Evolutionary conservation across 805 yeast genomes (phyloP), one percentile per base, ranked within the genome.

Genomic region (Lipomyces mesembrius): DNA sequence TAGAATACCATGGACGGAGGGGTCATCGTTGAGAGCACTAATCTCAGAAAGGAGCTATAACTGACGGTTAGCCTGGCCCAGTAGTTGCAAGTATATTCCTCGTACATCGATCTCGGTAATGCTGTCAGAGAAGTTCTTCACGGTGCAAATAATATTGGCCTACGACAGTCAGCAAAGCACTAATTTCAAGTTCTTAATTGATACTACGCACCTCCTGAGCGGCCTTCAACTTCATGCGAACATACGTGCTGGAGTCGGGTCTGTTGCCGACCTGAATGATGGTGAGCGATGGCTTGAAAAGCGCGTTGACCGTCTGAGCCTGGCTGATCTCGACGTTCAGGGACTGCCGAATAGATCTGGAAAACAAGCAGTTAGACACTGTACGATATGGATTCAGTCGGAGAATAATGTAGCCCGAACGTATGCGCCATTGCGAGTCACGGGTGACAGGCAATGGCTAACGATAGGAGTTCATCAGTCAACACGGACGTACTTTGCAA

Each of bases 191-290:
- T 7, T 11, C 17, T 52, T 20, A 20, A 55, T n/a, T 14, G 32
- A 29, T 20, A 12, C n/a, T n/a, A 32, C 63, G 9, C 58, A 70
- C 73, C 67, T 91, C 93, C 59, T 84, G 81, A 43, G 97, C 96
- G 14, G 97, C 96, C 81, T 90, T 92, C 72, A 91, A 83, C 79
- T 94, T 94, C 88, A 93, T 91, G 70, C 88, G 86, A 63, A 94
- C 98, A 79, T 94, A 94, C 11, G 97, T 91, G 14, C 91, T 85
- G 2, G 97, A 91, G 77, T 94, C 99, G 37, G 94, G 94, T 69
- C 98, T 84, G 61, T 82, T 83, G 55, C 98, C 98, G 43, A 94
- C 96, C 79, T 94, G 98, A 67, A 94, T 82, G 73, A 94, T 92
- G 52, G 91, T 88, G 74, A 94, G 82, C 63, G 84, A 83, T 8